Base-by-base conservation (phyloP, 441 rosid genomes). In the Corymbia citriodora region DNA sequence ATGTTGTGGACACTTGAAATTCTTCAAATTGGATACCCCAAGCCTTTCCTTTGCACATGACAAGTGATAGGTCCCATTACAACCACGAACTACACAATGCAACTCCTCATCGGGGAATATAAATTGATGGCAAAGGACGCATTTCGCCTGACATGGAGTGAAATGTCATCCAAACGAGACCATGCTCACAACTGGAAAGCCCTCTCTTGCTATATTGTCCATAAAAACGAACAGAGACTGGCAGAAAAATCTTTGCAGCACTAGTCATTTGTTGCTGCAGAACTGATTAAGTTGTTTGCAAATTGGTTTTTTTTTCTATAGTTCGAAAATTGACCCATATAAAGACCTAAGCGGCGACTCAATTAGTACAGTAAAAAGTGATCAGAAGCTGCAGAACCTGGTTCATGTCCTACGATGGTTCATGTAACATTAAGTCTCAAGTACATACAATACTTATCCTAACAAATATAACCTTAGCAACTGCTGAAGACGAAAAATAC, bases 1-100 rank as follows among this genome's bases (percentile, higher is more conserved):
- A 96, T 98, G 99, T 55, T 96, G 99, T 54, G 99, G 97, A 90
- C 99, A 98, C 95, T 92, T 97, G 90, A 98, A 98, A 87, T 94
- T 97, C 87, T 82, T 92, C 4, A 82, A 87, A 49, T 91, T 95
- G 14, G 93, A 90, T 91, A 94, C 87, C 27, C 94, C 93, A 55
- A 93, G 89, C 57, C 87, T 92, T 91, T 93, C 93, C 93, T 93
- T 93, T 5, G 79, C 97, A 90, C 99, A 98, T 88, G 3, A 40
- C 10, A 88, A 57, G 91, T 97, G 99, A 94, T 95, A 98, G 91
- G 91, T 92, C 83, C 96, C 96, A 90, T 92, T 90, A 90, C 99
- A 98, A 61, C 94, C 93, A 31, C 93, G 95, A 91, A 97, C 97
- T 11, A 96, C 90, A 93, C 99, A 98, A 52, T 36, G 27, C 48